Evolutionary conservation across 108 stramenopile genomes (phyloP), one percentile per base, ranked within the genome.

Genomic region (Ochromonas danica): DNA sequence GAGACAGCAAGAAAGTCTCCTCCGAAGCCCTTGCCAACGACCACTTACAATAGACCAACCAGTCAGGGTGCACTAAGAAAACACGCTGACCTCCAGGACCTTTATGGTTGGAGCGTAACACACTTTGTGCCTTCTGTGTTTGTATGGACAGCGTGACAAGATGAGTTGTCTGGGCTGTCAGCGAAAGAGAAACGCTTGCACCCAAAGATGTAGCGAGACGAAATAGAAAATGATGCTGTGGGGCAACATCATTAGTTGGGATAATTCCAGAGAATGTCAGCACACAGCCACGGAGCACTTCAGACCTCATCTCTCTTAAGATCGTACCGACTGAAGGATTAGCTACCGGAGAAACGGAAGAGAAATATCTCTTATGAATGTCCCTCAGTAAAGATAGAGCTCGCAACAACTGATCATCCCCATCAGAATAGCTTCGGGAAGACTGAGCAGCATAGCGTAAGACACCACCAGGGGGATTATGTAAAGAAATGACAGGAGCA

Each of bases 11-110:
- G 31, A 67, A 67, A 36, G 63, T 67, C 14, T 6, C 27, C 63
- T 67, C 63, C 17, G 6, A 28, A 6, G 63, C 63, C 31, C 35
- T 22, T 28, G 63, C 63, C 17, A 67, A 22, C 31, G 63, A 3
- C 72, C 72, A 75, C 10, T 25, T 38, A 60, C 72, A 75, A 41
- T 75, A 41, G 30, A 14, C 6, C 72, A 75, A 36, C 72, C 72
- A 75, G 40, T 75, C 72, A 28, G 35, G 31, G 31, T 75, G 72
- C 14, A 45, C 14, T 10, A 75, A 3, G 10, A 3, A 75, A 57
- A 75, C 72, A 14, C 45, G 45, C 22, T 51, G 45, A n/a, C n/a
- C n/a, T n/a, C n/a, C n/a, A n/a, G n/a, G n/a, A n/a, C n/a, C n/a
- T n/a, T n/a, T n/a, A n/a, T n/a, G n/a, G n/a, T n/a, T n/a, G 36